These are phyloP conservation scores for Umbilicaria muhlenbergii DNA, from an alignment of 495 filamentous ascomycete genomes.

Conservation along the genomic window DNA sequence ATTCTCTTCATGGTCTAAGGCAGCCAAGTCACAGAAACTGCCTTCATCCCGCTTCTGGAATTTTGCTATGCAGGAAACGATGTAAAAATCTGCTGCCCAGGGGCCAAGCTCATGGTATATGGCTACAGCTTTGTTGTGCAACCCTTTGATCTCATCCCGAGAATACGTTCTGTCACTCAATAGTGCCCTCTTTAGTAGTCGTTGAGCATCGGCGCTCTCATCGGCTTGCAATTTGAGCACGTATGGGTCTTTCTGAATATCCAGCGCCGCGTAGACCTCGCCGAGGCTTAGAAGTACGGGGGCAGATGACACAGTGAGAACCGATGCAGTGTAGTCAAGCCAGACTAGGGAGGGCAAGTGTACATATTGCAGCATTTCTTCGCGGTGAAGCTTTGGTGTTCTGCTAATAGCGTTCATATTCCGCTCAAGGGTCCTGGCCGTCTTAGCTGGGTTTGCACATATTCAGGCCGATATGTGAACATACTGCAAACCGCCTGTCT, in stretches of 20 bases:
- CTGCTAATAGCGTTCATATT: constrained; percentile 61
- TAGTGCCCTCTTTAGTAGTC: constrained; percentile 30
- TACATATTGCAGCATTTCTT: constrained; percentile 51
- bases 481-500: too few relatives aligned
- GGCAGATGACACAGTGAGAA: neutral
- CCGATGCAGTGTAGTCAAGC: constrained; percentile 26
- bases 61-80: constrained; percentile 37
- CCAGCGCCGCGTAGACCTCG: constrained; percentile 26
- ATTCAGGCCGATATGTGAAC: too few relatives aligned
- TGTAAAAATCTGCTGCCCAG: constrained; percentile 61
- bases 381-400: constrained; percentile 54
- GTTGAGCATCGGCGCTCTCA: constrained; percentile 14
- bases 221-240: constrained; percentile 33
- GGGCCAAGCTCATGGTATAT: constrained; percentile 53
- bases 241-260: constrained; percentile 58
- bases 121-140: constrained; percentile 32
- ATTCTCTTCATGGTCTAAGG: constrained; percentile 36
- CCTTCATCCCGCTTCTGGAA: constrained; percentile 20
- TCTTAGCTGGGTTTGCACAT: neutral
- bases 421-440: constrained; percentile 45
- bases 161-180: constrained; percentile 43
- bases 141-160: constrained; percentile 41
- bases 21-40: constrained; percentile 14
- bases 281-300: constrained; percentile 3
- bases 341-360: constrained; percentile 47